These are phyloP conservation scores for Cyclotella atomus DNA, from an alignment of 108 stramenopile species.

Conservation along the genomic window DNA sequence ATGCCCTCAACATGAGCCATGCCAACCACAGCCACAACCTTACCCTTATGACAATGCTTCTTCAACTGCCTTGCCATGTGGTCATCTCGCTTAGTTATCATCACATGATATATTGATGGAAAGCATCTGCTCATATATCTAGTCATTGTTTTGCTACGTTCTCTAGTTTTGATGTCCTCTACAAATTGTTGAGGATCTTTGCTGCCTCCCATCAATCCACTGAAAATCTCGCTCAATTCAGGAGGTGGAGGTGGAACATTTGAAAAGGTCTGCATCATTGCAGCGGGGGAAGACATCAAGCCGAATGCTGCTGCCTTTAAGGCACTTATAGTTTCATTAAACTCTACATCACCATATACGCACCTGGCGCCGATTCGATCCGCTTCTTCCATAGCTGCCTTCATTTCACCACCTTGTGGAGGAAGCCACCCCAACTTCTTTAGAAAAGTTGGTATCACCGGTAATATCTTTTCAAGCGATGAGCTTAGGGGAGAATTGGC, in stretches of 20 bases:
- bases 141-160: slow-evolving; percentile 10
- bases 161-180: slow-evolving; percentile 32
- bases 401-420: slow-evolving; percentile 24
- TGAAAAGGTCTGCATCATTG: not conserved
- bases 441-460: not conserved
- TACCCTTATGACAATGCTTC: slow-evolving; percentile 19
- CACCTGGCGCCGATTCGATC: slow-evolving; percentile 14
- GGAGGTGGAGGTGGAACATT: slow-evolving; percentile 16
- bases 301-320: slow-evolving; percentile 13
- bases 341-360: slow-evolving; percentile 24
- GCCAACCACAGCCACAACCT: slow-evolving; percentile 42
- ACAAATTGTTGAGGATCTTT: slow-evolving; percentile 3
- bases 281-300: slow-evolving; percentile 15
- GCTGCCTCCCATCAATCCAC: not conserved
- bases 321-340: slow-evolving; percentile 11
- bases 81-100: slow-evolving; percentile 24
- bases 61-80: slow-evolving; percentile 25
- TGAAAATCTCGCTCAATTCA: slow-evolving; percentile 1
- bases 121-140: slow-evolving; percentile 9
- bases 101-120: slow-evolving; percentile 12
- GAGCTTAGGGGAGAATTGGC: not conserved
- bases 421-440: slow-evolving; percentile 13
- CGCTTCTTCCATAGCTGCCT: slow-evolving; percentile 31
- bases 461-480: not conserved
- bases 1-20: slow-evolving; percentile 42